Percentiles rank a stretch among this genome's conserved stretches.
Evolutionary conservation across 2,329 filamentous ascomycete genomes (phyloP).

Genomic region (Raffaelea arxii): DNA sequence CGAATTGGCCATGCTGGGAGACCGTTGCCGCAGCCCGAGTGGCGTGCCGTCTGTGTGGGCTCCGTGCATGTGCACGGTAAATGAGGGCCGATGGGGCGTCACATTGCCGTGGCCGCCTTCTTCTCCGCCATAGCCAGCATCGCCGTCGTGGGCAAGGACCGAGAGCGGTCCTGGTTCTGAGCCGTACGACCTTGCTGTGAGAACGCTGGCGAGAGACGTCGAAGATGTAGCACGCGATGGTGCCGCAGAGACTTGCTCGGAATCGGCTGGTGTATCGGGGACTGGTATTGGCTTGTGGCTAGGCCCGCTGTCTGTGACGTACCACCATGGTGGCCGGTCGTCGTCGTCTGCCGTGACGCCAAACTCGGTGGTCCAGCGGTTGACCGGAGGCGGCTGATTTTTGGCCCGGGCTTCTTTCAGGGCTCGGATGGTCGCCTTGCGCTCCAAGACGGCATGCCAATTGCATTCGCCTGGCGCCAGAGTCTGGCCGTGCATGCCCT

Average conservation of each 20-base stretch:
- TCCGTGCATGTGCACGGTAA: conserved; percentile 73
- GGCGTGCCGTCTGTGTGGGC: conserved; percentile 49
- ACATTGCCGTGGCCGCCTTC: conserved; percentile 26
- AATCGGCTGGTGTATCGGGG: conserved; percentile 23
- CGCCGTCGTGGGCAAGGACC: conserved; percentile 12
- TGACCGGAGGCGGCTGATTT: conserved; percentile 42
- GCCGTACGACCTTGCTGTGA: conserved; percentile 23
- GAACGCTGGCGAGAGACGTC: conserved; percentile 27
- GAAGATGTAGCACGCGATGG: conserved; percentile 38
- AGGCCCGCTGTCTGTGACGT: conserved; percentile 11
- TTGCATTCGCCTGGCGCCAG: conserved; percentile 50
- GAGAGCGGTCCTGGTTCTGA: conserved; percentile 21
- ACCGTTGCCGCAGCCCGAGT: conserved; percentile 48
- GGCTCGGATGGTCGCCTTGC: conserved; percentile 47
- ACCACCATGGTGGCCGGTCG: conserved; percentile 26
- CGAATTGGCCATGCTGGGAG: conserved; percentile 73
- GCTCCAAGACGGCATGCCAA: conserved; percentile 49
- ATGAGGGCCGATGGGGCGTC: conserved; percentile 44
- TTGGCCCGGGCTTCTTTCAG: conserved; percentile 41
- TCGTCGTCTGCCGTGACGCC: conserved; percentile 49
- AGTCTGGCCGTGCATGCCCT: conserved; percentile 53
- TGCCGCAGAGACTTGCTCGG: conserved; percentile 28
- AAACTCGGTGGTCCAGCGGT: conserved; percentile 79
- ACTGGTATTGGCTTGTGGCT: not conserved
- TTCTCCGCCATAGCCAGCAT: conserved; percentile 37